Percentiles rank a stretch among this genome's conserved stretches.
Conservation (phyloP, 176 grass and related monocot species). For the Cocos nucifera region DNA sequence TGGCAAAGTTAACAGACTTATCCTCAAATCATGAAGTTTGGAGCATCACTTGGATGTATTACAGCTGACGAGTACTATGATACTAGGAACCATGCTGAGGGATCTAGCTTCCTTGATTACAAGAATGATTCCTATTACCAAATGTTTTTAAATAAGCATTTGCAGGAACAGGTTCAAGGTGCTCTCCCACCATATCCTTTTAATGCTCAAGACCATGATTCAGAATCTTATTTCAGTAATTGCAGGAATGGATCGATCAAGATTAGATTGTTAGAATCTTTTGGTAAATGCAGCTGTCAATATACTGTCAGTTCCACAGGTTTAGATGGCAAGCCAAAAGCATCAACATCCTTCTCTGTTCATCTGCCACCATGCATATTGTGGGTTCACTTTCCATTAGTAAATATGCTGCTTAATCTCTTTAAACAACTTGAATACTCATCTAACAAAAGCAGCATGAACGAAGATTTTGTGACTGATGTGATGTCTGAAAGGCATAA, state of each 20-base stretch:
- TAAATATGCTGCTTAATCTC: conserved; percentile 63
- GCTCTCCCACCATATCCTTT: conserved; percentile 55
- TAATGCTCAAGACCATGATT: conserved; percentile 23
- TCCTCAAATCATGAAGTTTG: conserved; percentile 57
- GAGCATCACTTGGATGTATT: conserved; percentile 46
- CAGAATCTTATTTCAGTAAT: conserved; percentile 10
- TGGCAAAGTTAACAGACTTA: conserved; percentile 66
- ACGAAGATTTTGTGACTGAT: conserved; percentile 23
- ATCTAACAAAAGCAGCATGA: conserved; percentile 3
- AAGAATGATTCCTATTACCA: conserved; percentile 9
- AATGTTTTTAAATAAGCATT: conserved; percentile 50
- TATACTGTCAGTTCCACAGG: conserved; percentile 50
- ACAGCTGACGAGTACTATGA: conserved; percentile 70
- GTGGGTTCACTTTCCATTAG: conserved; percentile 77
- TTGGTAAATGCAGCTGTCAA: conserved; percentile 47
- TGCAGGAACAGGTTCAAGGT: conserved; percentile 63
- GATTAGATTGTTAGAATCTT: conserved; percentile 76
- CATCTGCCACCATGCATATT: conserved; percentile 59
- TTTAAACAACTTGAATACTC: conserved; percentile 33
- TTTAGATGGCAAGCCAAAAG: conserved; percentile 44
- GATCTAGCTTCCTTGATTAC: background rate
- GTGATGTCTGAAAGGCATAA: conserved; percentile 18
- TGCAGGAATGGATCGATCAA: conserved; percentile 33
- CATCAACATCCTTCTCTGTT: conserved; percentile 48
- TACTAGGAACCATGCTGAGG: conserved; percentile 19